Evolutionary conservation across 2,329 filamentous ascomycete genomes (phyloP).

Genomic region (Aureobasidium sp.): DNA sequence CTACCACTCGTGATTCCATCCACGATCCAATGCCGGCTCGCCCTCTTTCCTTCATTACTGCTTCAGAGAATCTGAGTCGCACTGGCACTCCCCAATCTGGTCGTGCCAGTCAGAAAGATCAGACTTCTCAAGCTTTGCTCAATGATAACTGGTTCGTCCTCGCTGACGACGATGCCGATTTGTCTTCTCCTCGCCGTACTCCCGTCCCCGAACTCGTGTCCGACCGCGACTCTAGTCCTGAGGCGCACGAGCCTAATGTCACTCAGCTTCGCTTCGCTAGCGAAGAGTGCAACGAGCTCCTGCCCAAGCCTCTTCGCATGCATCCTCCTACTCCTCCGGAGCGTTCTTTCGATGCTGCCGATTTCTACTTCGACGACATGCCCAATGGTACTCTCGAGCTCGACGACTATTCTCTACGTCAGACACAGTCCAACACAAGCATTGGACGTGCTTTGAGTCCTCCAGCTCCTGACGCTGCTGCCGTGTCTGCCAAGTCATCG

Average conservation of each 20-base stretch:
- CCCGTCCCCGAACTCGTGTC: constrained; percentile 20
- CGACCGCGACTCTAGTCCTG: constrained; percentile 23
- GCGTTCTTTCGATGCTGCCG: not conserved
- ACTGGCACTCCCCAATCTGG: constrained; percentile 12
- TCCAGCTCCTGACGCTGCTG: constrained; percentile 16
- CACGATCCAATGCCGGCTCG: constrained; percentile 17
- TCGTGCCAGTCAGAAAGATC: constrained; percentile 20
- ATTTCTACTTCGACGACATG: constrained; percentile 17
- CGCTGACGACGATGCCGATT: constrained; percentile 25
- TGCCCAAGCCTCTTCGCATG: constrained; percentile 40
- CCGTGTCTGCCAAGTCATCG: constrained; percentile 25
- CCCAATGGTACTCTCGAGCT: constrained; percentile 16
- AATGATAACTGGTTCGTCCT: constrained; percentile 44
- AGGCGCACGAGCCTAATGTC: constrained; percentile 9
- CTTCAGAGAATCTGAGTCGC: not conserved
- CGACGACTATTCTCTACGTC: constrained; percentile 14
- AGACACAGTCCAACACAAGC: constrained; percentile 11
- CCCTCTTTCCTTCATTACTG: constrained; percentile 15
- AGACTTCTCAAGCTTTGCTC: constrained; percentile 32
- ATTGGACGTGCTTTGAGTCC: constrained; percentile 28
- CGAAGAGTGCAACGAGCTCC: constrained; percentile 20
- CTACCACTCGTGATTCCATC: not conserved
- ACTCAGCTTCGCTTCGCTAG: constrained; percentile 12
- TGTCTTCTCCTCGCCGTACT: constrained; percentile 21
- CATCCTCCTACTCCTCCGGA: constrained; percentile 39